Percentiles rank a stretch among this genome's conserved stretches.
phyloP scores from a whole-genome alignment of 148 eudicot genomes.

The Heliosperma pusillum region DNA sequence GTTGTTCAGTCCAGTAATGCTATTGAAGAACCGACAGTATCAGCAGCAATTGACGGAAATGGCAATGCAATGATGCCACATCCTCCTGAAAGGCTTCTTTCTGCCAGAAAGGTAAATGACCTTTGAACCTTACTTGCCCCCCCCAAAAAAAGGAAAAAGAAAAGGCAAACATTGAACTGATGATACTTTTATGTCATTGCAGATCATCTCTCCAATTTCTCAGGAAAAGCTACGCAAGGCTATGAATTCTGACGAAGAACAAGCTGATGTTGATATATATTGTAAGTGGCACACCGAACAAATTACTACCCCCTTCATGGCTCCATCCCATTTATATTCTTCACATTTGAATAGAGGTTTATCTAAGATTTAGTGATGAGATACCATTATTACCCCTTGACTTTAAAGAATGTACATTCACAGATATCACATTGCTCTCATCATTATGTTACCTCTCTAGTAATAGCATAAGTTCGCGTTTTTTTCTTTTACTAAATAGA shows the following conservation, averaged over 20 bases:
- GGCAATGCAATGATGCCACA: constrained; percentile 23
- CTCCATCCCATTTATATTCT: background rate
- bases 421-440: background rate
- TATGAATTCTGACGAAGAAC: constrained; percentile 42
- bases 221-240: constrained; percentile 65
- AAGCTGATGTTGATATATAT: constrained; percentile 24
- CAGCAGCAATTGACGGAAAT: constrained; percentile 23
- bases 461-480: background rate
- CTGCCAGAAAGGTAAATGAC: constrained; percentile 61
- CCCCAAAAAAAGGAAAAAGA: background rate
- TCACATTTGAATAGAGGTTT: background rate
- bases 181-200: constrained; percentile 23
- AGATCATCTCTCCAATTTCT: constrained; percentile 80
- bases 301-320: background rate
- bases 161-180: background rate
- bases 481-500: background rate
- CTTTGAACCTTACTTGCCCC: background rate
- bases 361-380: no score
- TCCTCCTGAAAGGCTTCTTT: constrained; percentile 69
- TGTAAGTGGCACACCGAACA: constrained; percentile 41
- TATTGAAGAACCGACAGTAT: constrained; percentile 22
- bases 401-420: background rate
- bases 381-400: background rate
- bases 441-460: background rate
- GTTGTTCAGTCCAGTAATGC: constrained; percentile 20